Evolutionary conservation across 169 alveolate species (phyloP).

Genomic region (Cryptosporidium canis): DNA sequence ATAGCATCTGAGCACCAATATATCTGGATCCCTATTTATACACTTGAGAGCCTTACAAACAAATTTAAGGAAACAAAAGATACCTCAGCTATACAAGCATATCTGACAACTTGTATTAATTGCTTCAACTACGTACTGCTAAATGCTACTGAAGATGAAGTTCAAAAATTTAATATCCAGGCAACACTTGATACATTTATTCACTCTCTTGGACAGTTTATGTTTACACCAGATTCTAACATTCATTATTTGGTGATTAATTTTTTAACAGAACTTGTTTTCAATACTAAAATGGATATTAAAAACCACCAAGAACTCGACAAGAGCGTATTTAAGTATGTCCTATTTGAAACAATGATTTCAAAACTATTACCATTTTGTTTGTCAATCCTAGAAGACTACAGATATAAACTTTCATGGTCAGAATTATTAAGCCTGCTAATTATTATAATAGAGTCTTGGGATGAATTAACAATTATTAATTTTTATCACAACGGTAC

Average conservation of each 20-base stretch:
- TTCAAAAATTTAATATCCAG: neutral
- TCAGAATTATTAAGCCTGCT: neutral
- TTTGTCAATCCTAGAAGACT: conserved; percentile 30
- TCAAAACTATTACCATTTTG: conserved; percentile 17
- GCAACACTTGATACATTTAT: neutral
- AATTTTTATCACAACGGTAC: neutral
- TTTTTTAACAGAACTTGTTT: neutral
- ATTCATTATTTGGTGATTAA: neutral
- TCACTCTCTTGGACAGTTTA: conserved; percentile 12
- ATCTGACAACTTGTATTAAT: neutral
- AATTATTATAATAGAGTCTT: conserved; percentile 4
- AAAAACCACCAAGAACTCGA: neutral
- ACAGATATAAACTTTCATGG: conserved; percentile 38
- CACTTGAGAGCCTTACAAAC: neutral
- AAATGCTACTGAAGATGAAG: neutral
- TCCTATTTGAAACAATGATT: neutral
- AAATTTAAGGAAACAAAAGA: neutral
- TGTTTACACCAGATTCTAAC: neutral
- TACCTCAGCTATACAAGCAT: neutral
- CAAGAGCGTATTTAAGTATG: neutral
- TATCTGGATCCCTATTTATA: conserved; percentile 36
- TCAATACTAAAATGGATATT: neutral
- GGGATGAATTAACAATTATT: conserved; percentile 39
- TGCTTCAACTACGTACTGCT: conserved; percentile 11
- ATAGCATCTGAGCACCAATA: neutral